These are phyloP conservation scores for Claviceps africana DNA, from an alignment of 2,329 filamentous ascomycete genomes.

Conservation along the genomic window DNA sequence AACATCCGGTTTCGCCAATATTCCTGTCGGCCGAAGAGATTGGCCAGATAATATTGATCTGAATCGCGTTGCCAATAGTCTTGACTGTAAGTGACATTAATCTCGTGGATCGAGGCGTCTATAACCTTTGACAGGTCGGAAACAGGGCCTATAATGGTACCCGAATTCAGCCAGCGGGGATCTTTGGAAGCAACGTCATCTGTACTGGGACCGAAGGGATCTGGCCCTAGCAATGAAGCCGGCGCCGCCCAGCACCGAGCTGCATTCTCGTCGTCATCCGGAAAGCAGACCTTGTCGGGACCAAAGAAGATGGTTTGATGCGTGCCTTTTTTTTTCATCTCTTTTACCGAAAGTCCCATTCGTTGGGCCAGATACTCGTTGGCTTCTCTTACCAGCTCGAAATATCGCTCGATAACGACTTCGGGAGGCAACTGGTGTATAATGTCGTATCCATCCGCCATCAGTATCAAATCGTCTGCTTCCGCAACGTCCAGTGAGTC, in stretches of 20 bases:
- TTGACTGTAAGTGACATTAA: constrained; percentile 20
- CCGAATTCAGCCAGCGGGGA: constrained; percentile 30
- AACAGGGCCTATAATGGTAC: constrained; percentile 29
- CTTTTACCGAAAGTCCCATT: constrained; percentile 28
- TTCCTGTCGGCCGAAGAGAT: constrained; percentile 29
- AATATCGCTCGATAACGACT: constrained; percentile 48
- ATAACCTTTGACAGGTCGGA: constrained; percentile 16
- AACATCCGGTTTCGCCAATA: constrained; percentile 21
- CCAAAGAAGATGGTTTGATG: constrained; percentile 29
- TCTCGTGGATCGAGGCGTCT: constrained; percentile 14
- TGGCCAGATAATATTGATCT: constrained; percentile 30
- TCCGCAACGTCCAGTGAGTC: constrained; percentile 18
- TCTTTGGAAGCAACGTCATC: constrained; percentile 19
- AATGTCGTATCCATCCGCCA: constrained; percentile 49
- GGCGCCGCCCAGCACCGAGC: constrained; percentile 28
- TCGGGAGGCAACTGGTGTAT: constrained; percentile 53
- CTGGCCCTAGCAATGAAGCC: constrained; percentile 16
- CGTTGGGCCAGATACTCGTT: constrained; percentile 36
- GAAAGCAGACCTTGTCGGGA: constrained; percentile 31
- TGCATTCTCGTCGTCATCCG: constrained; percentile 19
- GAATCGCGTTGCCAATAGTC: constrained; percentile 25
- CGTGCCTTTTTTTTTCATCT: constrained; percentile 17
- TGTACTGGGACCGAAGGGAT: constrained; percentile 23
- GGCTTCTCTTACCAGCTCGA: constrained; percentile 35
- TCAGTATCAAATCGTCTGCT: constrained; percentile 43